Conservation (phyloP, 1,284 basidiomycete species). For the Grifola frondosa region DNA sequence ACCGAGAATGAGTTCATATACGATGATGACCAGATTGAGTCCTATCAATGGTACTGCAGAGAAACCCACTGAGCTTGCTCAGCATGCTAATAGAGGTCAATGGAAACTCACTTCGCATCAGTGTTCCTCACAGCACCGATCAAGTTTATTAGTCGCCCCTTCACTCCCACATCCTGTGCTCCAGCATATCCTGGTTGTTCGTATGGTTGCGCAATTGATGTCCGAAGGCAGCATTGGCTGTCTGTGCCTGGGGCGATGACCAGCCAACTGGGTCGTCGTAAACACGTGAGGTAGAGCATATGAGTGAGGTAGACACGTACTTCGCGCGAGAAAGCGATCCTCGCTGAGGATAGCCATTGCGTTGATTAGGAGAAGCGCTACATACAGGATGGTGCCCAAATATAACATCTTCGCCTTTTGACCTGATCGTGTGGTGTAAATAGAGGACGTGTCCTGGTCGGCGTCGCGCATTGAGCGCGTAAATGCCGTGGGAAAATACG, state of each 20-base stretch:
- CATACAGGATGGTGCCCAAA: slow-evolving; percentile 71
- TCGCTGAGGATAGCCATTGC: slow-evolving; percentile 93
- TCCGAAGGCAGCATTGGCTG: slow-evolving; percentile 54
- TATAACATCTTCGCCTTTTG: slow-evolving; percentile 40
- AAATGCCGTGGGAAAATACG: slow-evolving; percentile 12
- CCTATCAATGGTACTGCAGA: slow-evolving; percentile 82
- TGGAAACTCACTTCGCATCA: slow-evolving; percentile 83
- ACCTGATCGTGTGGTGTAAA: slow-evolving; percentile 6
- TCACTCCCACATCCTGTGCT: slow-evolving; percentile 70
- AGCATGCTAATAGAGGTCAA: background rate
- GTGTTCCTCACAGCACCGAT: slow-evolving; percentile 91
- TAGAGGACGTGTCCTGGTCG: slow-evolving; percentile 20
- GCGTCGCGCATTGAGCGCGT: background rate
- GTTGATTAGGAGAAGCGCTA: slow-evolving; percentile 83
- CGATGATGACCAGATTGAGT: slow-evolving; percentile 78
- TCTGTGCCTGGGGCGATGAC: slow-evolving; percentile 70
- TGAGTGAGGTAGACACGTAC: slow-evolving; percentile 50
- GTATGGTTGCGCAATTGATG: slow-evolving; percentile 67
- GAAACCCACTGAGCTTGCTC: background rate
- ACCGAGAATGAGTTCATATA: slow-evolving; percentile 78
- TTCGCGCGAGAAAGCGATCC: slow-evolving; percentile 90
- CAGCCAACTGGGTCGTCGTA: slow-evolving; percentile 74
- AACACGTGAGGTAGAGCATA: slow-evolving; percentile 9
- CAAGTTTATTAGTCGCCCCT: slow-evolving; percentile 85
- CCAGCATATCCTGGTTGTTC: slow-evolving; percentile 62